Conservation (phyloP, 306 rosid genomes). For the Castanopsis chinensis region DNA sequence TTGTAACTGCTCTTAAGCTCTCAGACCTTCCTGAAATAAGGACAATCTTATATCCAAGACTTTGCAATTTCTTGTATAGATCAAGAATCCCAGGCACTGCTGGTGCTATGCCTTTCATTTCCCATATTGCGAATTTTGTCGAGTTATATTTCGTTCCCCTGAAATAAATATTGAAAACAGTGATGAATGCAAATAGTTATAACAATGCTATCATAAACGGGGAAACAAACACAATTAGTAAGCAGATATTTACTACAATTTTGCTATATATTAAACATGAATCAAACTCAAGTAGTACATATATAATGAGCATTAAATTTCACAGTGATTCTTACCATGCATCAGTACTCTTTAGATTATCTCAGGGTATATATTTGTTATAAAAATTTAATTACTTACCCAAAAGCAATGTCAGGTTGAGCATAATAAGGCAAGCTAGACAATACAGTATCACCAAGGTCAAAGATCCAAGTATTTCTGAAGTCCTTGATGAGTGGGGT, state of each 20-base stretch:
- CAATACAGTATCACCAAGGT: not conserved
- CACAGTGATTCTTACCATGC: too few species aligned
- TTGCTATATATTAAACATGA: too few species aligned
- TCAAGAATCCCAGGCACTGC: not conserved
- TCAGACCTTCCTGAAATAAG: not conserved
- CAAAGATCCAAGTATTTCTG: not conserved
- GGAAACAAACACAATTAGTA: too few species aligned
- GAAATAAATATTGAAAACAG: not conserved
- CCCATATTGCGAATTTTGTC: not conserved
- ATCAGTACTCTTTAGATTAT: too few species aligned
- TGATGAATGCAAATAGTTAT: not conserved
- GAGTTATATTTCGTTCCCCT: not conserved
- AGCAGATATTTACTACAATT: too few species aligned
- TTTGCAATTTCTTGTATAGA: not conserved
- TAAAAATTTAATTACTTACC: not conserved
- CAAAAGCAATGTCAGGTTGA: not conserved
- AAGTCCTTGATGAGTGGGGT: not conserved
- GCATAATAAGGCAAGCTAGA: slow-evolving; percentile 6
- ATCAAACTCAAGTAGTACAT: too few species aligned
- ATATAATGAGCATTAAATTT: too few species aligned
- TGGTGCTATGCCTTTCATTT: not conserved
- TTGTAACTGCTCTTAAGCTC: not conserved
- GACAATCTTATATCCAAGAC: not conserved
- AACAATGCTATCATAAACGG: too few species aligned
- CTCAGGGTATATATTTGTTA: not conserved